A percentile compares a stretch with the other conserved stretches of the same genome.
phyloP scores from a whole-genome alignment of 1,139 yeast genomes.

The Cylindricascospora bacillispora region DNA sequence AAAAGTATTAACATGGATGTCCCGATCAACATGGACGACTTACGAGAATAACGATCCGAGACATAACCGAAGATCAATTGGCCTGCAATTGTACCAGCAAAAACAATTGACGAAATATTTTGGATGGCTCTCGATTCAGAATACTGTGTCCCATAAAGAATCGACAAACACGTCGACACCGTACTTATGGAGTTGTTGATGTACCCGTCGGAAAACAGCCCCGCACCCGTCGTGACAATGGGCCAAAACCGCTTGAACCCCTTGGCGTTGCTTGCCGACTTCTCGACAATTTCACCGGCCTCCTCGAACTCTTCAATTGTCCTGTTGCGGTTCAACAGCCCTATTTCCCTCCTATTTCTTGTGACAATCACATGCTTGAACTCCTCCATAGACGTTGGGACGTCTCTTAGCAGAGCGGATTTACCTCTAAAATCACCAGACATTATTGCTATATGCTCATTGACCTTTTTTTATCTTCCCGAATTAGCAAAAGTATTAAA shows the following conservation, averaged over 20 bases:
- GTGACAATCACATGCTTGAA: no score
- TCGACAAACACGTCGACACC: constrained; percentile 53
- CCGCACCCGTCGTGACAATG: constrained; percentile 51
- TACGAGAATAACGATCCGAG: constrained; percentile 69
- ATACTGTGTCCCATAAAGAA: constrained; percentile 52
- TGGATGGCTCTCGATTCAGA: constrained; percentile 52
- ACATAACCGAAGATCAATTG: constrained; percentile 67
- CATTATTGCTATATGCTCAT: no score
- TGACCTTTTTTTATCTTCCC: no score
- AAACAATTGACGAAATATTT: constrained; percentile 79
- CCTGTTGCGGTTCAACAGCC: no score
- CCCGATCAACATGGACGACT: constrained; percentile 67
- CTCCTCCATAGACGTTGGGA: no score
- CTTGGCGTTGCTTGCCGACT: no score
- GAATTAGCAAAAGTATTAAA: no score
- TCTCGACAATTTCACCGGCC: no score
- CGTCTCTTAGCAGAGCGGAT: no score
- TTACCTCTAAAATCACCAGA: no score
- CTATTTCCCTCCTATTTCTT: no score
- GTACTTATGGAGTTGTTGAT: constrained; percentile 74
- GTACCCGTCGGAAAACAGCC: constrained; percentile 83
- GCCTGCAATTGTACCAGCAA: constrained; percentile 87
- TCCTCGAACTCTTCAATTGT: no score
- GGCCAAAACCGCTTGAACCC: constrained; percentile 3
- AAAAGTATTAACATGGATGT: constrained; percentile 61